Evolutionary conservation across 805 yeast species (phyloP), one percentile per base, ranked within the genome.

Genomic region (Lachancea quebecensis): DNA sequence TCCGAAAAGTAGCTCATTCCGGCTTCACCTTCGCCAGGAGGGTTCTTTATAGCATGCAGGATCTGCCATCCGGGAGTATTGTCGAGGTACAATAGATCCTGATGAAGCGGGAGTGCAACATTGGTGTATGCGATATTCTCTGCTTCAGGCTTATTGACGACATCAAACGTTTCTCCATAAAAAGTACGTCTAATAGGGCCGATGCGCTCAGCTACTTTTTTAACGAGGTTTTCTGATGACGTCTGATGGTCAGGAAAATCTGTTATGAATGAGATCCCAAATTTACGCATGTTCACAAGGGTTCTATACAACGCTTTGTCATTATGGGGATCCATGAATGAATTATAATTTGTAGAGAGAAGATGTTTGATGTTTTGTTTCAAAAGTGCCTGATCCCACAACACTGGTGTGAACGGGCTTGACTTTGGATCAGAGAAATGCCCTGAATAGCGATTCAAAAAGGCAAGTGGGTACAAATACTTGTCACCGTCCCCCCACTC

Each of bases 1-100:
- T 85, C 95, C 10, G 79, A 78, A 66, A 82, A 85, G 10, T 79
- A 62, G 39, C 78, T 81, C 51, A 81, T 85, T 10, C 89, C 91
- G 10, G 87, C 89, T 9, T 53, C 52, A 10, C 82, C 75, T 16
- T 56, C 58, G 33, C 54, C 52, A n/a, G 46, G 34, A 10, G 74
- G 65, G 54, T 78, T 77, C 39, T 70, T 62, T 32, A 79, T 72
- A 43, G 77, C 72, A 53, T 85, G 93, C 37, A 85, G 68, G 34
- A 82, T 59, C 60, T 85, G 90, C 37, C 85, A 65, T 0, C 91
- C 91, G 1, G 95, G 95, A 2, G 90, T 90, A 10, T 88, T 78
- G 59, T 85, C 90, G 57, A 83, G 79, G 64, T 84, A 85, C 38
- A 80, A 70, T 21, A 85, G 69, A 56, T 85, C 93, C 83, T 82